Percentiles rank a stretch among this genome's conserved stretches.
Evolutionary conservation across 805 yeast species (phyloP).

Genomic region (Ogataea methanolica): DNA sequence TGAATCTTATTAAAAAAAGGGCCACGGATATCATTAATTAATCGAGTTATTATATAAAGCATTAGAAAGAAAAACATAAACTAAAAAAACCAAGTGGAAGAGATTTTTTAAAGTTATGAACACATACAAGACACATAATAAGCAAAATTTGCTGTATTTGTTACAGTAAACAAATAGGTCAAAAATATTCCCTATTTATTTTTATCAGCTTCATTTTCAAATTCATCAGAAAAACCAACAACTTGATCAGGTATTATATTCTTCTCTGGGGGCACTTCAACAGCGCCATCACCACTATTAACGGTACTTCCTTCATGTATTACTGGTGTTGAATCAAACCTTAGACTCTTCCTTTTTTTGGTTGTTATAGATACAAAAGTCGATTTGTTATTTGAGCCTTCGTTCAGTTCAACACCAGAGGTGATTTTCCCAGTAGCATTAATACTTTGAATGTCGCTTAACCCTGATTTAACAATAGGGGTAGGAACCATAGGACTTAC

Average conservation of each 20-base stretch:
- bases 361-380: slow-evolving; percentile 1
- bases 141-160: too few species aligned
- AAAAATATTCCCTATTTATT: too few species aligned
- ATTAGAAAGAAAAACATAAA: too few species aligned
- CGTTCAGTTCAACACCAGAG: slow-evolving; percentile 8
- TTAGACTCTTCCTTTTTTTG: slow-evolving; percentile 24
- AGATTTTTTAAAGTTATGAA: too few species aligned
- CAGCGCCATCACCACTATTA: neutral
- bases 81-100: too few species aligned
- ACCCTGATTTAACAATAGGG: slow-evolving; percentile 6
- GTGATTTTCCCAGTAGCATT: slow-evolving; percentile 22
- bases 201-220: neutral
- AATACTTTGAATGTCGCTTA: slow-evolving; percentile 18
- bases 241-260: neutral
- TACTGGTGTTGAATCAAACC: slow-evolving; percentile 23
- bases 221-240: neutral
- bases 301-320: slow-evolving; percentile 6
- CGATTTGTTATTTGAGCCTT: neutral
- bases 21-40: too few species aligned
- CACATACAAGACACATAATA: too few species aligned
- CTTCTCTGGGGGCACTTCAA: too few species aligned
- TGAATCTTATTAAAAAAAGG: too few species aligned
- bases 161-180: too few species aligned
- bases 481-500: neutral
- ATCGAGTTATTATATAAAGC: too few species aligned